Evolutionary conservation across 768 basidiomycete species (phyloP).

Genomic region (Exidia glandulosa): DNA sequence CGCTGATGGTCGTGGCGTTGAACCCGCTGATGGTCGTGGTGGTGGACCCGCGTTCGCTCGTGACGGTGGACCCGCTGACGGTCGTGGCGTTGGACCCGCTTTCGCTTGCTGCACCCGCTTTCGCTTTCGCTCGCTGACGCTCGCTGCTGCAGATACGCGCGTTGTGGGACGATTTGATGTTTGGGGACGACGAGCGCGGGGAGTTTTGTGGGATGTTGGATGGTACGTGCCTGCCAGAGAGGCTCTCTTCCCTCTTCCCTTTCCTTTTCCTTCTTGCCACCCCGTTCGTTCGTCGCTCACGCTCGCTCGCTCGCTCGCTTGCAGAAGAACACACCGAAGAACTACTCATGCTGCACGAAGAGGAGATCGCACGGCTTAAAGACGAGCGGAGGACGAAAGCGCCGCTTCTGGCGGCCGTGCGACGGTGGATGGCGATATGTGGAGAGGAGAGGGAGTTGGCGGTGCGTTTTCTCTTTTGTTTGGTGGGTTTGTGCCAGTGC

Average conservation of each 20-base stretch:
- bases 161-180: slow-evolving; percentile 81
- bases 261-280: no score
- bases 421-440: slow-evolving; percentile 86
- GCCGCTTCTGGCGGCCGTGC: slow-evolving; percentile 60
- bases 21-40: no score
- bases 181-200: slow-evolving; percentile 68
- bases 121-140: no score
- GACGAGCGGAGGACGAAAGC: slow-evolving; percentile 74
- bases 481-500: neutral
- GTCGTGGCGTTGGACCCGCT: no score
- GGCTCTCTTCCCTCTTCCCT: no score
- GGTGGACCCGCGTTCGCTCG: no score
- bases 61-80: no score
- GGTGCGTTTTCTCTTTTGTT: slow-evolving; percentile 10
- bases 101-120: no score
- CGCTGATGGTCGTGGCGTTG: no score
- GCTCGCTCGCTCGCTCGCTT: slow-evolving; percentile 1
- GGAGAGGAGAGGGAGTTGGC: slow-evolving; percentile 84
- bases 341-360: slow-evolving; percentile 71
- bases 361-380: slow-evolving; percentile 71
- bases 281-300: neutral
- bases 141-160: no score
- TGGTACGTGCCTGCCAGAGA: slow-evolving; percentile 40
- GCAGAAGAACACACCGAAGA: slow-evolving; percentile 86
- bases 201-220: slow-evolving; percentile 77